Base-by-base conservation (phyloP, 2,329 filamentous ascomycete genomes). In the Beauveria pseudobassiana region DNA sequence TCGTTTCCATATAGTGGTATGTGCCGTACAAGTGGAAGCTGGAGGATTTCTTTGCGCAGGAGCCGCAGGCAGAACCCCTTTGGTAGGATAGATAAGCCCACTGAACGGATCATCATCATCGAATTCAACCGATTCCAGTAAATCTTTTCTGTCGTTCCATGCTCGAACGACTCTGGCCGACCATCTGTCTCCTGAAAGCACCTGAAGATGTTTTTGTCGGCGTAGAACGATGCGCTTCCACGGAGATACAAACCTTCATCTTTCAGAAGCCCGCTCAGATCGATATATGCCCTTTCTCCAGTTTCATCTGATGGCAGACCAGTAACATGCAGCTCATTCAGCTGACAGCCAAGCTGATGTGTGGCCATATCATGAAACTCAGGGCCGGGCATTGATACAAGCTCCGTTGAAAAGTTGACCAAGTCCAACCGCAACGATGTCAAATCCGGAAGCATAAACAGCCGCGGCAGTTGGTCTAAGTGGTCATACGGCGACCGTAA, bases 271-370 rank as follows among this genome's bases (percentile, higher is more conserved):
- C 80, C 79, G n/a, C 75, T 75, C 40, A 83, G 69, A 65, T 83
- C 80, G 3, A 72, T 72, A 9, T 74, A 74, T 12, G 77, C 76
- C 63, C 79, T 80, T 61, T 75, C 70, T 3, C 81, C 81, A 9
- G 74, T 72, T 20, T 80, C 77, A 61, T 82, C 79, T 46, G 72
- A 74, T 0, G 81, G 80, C 61, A 83, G 71, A 6, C 81, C 81
- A 0, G 81, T 83, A 26, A 83, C 67, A 53, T 79, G 74, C 46
- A 83, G 72, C 67, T 84, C 81, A 63, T 83, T 80, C 7, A 84
- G 67, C 5, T 75, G 80, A 64, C 78, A 81, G 3, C 79, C 80
- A 5, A 83, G 75, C 64, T 82, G 79, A 63, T 84, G 80, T 18
- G 77, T 78, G 3, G 80, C 76, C n/a, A 82, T 70, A 56, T 81